Evolutionary conservation across 2,329 filamentous ascomycete species (phyloP), one percentile per base, ranked within the genome.

Genomic region (Elsinoe ampelina): DNA sequence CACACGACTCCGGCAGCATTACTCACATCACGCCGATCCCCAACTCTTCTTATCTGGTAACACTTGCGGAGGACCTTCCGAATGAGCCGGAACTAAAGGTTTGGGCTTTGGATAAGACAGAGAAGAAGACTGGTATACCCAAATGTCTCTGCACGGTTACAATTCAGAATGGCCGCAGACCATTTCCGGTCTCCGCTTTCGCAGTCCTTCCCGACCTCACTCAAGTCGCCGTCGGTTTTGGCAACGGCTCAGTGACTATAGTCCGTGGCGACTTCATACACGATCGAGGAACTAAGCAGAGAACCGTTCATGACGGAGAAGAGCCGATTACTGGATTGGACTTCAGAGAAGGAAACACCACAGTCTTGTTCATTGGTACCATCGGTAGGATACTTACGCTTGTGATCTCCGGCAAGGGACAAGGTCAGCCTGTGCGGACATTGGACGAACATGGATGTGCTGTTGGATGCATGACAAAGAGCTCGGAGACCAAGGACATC

Each of bases 131-230:
- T 3, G 90, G 90, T 41, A 77, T 86, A 60, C 93, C 93, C 13
- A 88, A 85, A 38, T 97, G 93, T 68, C 78, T 95, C 62, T 95
- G 89, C 67, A 93, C 86, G 1, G 74, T 96, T 54, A 83, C 80
- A 19, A 86, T 98, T 62, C 87, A 90, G 68, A 97, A 97, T 74
- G 90, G 87, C 39, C 82, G 88, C 68, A 90, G 92, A 68, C 89
- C 87, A 64, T 97, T 96, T 71, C 93, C 93, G n/a, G 87, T 96
- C 61, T 95, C 90, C 7, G 90, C 92, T 1, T 93, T 98, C 64
- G 82, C 90, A 11, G 86, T 89, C 0, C 82, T 93, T 26, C 86
- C 90, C 50, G 91, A 97, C 71, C 77, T 98, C 20, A 88, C 88
- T 3, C 93, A 98, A 73, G 82, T 97, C 26, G 93, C 92, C 3